Percentiles rank a stretch among this genome's conserved stretches.
These are phyloP conservation scores for Malassezia caprae DNA, from an alignment of 1,284 basidiomycete genomes.

Conservation along the genomic window DNA sequence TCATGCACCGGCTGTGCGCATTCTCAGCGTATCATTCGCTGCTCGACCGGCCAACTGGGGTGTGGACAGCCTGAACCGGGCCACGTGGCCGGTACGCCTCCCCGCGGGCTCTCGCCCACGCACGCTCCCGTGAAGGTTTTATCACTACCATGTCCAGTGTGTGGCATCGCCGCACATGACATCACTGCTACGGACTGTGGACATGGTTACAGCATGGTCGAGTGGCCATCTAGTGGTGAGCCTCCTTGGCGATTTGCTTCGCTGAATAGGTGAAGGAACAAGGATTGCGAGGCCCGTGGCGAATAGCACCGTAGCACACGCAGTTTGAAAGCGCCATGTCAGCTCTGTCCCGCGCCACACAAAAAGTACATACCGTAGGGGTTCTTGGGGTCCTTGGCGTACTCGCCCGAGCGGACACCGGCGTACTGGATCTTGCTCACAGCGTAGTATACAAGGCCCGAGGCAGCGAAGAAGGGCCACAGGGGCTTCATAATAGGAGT, in stretches of 20 bases:
- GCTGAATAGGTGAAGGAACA: slow-evolving; percentile 2
- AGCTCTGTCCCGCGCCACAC: not conserved
- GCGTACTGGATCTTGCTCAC: slow-evolving; percentile 39
- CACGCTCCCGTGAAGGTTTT: not conserved
- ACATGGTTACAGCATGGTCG: not conserved
- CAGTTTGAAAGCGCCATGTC: not conserved
- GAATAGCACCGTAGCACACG: not conserved
- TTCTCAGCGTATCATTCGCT: not conserved
- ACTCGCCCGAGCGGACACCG: slow-evolving; percentile 35
- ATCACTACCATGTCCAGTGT: not conserved
- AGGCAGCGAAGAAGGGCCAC: slow-evolving; percentile 42
- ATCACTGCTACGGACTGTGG: not conserved
- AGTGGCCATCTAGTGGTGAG: not conserved
- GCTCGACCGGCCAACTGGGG: not conserved
- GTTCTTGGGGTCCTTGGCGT: slow-evolving; percentile 45
- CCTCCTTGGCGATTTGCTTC: slow-evolving; percentile 18
- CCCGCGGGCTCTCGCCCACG: too few relatives aligned
- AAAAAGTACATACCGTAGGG: slow-evolving; percentile 33
- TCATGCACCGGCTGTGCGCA: not conserved
- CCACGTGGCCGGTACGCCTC: not conserved
- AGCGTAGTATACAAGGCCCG: slow-evolving; percentile 37
- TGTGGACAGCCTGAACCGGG: not conserved
- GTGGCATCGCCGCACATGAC: not conserved
- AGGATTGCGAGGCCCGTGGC: not conserved
- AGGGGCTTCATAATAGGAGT: slow-evolving; percentile 44